Percentiles rank a stretch among this genome's conserved stretches.
These are phyloP conservation scores for Nothophoma quercina DNA, from an alignment of 2,329 filamentous ascomycete species.

Conservation along the genomic window DNA sequence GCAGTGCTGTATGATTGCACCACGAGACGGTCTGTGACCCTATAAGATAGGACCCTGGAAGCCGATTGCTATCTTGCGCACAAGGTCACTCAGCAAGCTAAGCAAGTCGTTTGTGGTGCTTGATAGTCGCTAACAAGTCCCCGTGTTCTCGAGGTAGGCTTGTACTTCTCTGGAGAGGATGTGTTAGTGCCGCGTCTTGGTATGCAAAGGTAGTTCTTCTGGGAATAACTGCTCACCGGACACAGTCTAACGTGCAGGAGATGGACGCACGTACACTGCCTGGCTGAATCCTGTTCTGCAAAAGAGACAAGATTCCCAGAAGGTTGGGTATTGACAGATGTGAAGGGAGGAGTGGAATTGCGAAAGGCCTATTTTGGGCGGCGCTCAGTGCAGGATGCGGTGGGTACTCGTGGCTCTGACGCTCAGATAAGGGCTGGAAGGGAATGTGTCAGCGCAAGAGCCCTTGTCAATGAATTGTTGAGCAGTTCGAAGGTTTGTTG, in stretches of 20 bases:
- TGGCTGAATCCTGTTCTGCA: slow-evolving; percentile 23
- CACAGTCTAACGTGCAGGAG: slow-evolving; percentile 23
- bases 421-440: slow-evolving; percentile 27
- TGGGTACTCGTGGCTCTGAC: slow-evolving; percentile 39
- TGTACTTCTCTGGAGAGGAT: slow-evolving; percentile 42
- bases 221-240: slow-evolving; percentile 36
- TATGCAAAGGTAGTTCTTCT: slow-evolving; percentile 24
- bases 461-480: slow-evolving; percentile 33
- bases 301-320: slow-evolving; percentile 28
- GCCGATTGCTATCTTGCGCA: slow-evolving; percentile 44
- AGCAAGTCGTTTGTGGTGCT: slow-evolving; percentile 36
- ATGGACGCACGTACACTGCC: slow-evolving; percentile 26
- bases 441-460: slow-evolving; percentile 40
- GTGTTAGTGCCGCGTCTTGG: slow-evolving; percentile 37
- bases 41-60: slow-evolving; percentile 41
- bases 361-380: slow-evolving; percentile 31
- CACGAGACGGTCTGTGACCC: slow-evolving; percentile 49
- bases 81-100: slow-evolving; percentile 48
- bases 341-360: slow-evolving; percentile 28
- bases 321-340: slow-evolving; percentile 29
- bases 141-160: slow-evolving; percentile 31
- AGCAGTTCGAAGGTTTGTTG: slow-evolving; percentile 39
- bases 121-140: slow-evolving; percentile 42
- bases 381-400: slow-evolving; percentile 21
- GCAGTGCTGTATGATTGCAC: slow-evolving; percentile 46